Evolutionary conservation across 768 basidiomycete species (phyloP).

Genomic region (Suillus plorans): DNA sequence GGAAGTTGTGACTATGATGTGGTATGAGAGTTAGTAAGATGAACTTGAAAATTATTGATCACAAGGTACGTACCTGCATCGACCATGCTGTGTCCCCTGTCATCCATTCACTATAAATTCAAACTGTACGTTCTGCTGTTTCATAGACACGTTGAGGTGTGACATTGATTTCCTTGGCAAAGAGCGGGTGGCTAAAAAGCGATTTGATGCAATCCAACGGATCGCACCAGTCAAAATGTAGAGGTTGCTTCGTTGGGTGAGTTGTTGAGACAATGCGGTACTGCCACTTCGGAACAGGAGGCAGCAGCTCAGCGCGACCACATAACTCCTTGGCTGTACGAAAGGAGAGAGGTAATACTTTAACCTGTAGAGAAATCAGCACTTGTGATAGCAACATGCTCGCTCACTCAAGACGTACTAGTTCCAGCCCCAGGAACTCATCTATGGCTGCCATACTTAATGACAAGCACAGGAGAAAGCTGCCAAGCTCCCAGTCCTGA

Average conservation of each 20-base stretch:
- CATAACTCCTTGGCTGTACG: conserved; percentile 24
- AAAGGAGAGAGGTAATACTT: conserved; percentile 7
- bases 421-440: too few species aligned
- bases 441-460: too few species aligned
- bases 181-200: conserved; percentile 24
- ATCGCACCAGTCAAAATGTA: conserved; percentile 30
- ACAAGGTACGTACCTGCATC: too few species aligned
- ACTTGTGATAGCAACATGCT: too few species aligned
- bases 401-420: too few species aligned
- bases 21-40: too few species aligned
- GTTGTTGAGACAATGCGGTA: conserved; percentile 6
- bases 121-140: conserved; percentile 8
- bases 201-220: conserved; percentile 28
- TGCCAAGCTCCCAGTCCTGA: too few species aligned
- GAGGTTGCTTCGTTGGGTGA: conserved; percentile 21
- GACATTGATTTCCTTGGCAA: conserved; percentile 23
- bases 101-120: background rate
- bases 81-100: too few species aligned
- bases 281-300: conserved; percentile 23
- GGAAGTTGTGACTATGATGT: too few species aligned
- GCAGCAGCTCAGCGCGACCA: conserved; percentile 18
- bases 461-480: too few species aligned
- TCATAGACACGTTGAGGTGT: conserved; percentile 17
- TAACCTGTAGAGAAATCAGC: background rate
- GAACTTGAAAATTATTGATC: too few species aligned